Base-by-base conservation (phyloP, 495 filamentous ascomycete genomes). In the Niebla homalea region DNA sequence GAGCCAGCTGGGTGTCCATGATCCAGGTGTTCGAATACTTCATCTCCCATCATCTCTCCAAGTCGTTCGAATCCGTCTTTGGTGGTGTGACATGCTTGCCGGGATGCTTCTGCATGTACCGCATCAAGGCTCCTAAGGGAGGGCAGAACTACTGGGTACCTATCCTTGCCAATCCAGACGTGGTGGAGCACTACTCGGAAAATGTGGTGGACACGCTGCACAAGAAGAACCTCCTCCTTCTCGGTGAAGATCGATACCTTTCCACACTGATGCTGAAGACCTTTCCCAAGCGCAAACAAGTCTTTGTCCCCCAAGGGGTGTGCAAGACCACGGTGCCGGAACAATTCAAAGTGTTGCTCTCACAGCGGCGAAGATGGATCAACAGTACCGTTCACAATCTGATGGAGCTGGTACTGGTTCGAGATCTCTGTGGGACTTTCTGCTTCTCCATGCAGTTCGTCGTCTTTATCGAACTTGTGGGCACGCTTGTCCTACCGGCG, bases 21-120 rank as follows among this genome's bases (percentile, higher is more conserved):
- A 99, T 99, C 61, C 93, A 99, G 70, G 93, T 99, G n/a, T 99
- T 99, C 60, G 93, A 99, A 54, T 96, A 98, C 69, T 99, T 96
- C 70, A 89, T 99, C 65, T 96, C 90, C 3, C 93, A 99, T 63
- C 93, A 99, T 60, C 77, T 93, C 56, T 78, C 87, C 46, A 99
- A 99, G 62, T 86, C 89, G 6, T 99, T 99, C 68, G 93, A 99
- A 65, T 94, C 90, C 5, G 84, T 95, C 48, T 99, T 99, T 62
- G 93, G 93, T 63, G 93, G 93, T 84, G 93, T 99, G 21, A 99
- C 93, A 57, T 99, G 93, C 77, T 74, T 99, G 22, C 93, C 93
- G 3, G 93, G 93, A 43, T 99, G 93, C 73, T 99, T 99, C 80
- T 94, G 88, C 74, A 99, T 99, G 93, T 99, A 99, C 69, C 85